Base-by-base conservation (phyloP, 2,329 filamentous ascomycete genomes). In the Diaporthe amygdali region DNA sequence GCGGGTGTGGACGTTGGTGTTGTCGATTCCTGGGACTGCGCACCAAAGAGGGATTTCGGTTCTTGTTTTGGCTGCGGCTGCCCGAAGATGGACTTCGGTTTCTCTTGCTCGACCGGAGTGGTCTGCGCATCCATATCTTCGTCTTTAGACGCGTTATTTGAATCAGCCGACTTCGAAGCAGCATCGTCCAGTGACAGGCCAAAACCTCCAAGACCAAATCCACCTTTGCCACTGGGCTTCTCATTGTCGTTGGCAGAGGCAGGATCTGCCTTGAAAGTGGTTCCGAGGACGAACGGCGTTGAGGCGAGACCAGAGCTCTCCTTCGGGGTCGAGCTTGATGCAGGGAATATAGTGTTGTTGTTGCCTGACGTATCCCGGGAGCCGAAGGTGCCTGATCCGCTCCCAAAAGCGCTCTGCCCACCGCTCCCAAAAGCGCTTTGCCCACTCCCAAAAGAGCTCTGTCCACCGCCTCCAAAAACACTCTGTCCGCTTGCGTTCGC, bases 201-300 rank as follows among this genome's bases (percentile, higher is more conserved):
- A 78, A 94, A 93, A 12, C 83, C 86, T 66, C 82, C 84, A 25
- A 73, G 71, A n/a, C 89, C 88, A 76, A 94, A 93, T 15, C 83
- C 83, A n/a, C 81, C 80, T 25, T 79, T 75, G 27, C 80, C 78
- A 27, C 81, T 78, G 20, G 87, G 82, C 73, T 87, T 88, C 10
- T 87, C 84, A 44, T 86, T 81, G 70, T 92, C 89, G 30, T 92
- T 87, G 71, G 89, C 90, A 1, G 88, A 85, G 54, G 86, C 85
- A 7, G 88, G 86, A 74, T 93, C 91, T 10, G 86, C 85, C 76
- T 91, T 90, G 82, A 94, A 94, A 2, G 89, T 91, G 37, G 89
- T 91, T 47, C 88, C 87, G 20, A 94, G 83, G 75, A 92, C 92
- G 81, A 94, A 94, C 0, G 88, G 86, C 20, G 83, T 81, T n/a